Conservation (phyloP, 495 filamentous ascomycete genomes). For the Astrocystis sublimbata region DNA sequence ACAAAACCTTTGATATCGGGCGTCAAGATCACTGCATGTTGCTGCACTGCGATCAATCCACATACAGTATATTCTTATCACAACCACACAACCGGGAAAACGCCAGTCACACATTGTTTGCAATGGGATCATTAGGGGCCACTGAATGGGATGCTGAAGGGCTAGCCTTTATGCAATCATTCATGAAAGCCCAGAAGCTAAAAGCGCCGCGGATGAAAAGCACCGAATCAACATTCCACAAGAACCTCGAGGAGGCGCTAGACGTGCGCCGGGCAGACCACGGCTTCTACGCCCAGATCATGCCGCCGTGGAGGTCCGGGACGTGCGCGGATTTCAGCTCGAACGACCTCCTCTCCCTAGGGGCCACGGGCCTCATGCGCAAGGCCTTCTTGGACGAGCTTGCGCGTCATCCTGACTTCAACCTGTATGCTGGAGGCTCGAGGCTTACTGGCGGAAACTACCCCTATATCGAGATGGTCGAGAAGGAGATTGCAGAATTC, state of each 20-base stretch:
- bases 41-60: too few species aligned
- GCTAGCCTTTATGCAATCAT: too few species aligned
- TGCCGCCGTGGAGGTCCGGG: conserved; percentile 12
- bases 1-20: too few species aligned
- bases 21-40: too few species aligned
- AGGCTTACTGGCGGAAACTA: conserved; percentile 59
- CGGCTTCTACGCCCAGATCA: not conserved
- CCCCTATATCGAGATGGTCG: conserved; percentile 55
- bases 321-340: conserved; percentile 45
- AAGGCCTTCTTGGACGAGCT: conserved; percentile 40
- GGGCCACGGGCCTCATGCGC: conserved; percentile 26
- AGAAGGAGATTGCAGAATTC: conserved; percentile 60
- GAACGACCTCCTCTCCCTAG: conserved; percentile 47
- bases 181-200: too few species aligned
- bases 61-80: too few species aligned
- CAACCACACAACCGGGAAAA: too few species aligned
- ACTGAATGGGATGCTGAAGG: too few species aligned
- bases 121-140: too few species aligned
- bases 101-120: too few species aligned
- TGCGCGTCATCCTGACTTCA: conserved; percentile 20
- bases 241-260: conserved; percentile 36
- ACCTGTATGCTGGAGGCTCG: conserved; percentile 41
- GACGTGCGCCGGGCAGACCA: conserved; percentile 27
- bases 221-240: too few species aligned
- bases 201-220: too few species aligned